Conservation (phyloP, 2,329 filamentous ascomycete genomes). For the Fulvia fulva region DNA sequence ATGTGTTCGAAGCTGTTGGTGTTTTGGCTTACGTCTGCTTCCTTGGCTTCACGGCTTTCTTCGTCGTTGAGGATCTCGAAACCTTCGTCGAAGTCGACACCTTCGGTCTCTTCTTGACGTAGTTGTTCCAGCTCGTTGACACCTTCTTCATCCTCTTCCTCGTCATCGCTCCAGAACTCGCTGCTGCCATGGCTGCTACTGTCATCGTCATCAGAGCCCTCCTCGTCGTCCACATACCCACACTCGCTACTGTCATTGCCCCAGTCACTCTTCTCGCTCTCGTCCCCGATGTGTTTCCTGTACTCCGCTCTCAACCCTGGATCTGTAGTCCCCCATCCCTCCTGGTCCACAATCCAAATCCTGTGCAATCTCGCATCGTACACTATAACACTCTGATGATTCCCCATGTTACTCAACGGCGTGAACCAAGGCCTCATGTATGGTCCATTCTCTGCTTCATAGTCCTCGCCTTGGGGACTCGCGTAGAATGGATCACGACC, state of each 20-base stretch:
- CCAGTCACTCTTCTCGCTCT: conserved; percentile 10
- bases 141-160: not conserved
- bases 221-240: conserved; percentile 2
- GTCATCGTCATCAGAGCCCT: not conserved
- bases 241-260: conserved; percentile 4
- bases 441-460: conserved; percentile 1
- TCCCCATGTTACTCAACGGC: conserved; percentile 2
- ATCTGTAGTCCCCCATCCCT: conserved; percentile 5
- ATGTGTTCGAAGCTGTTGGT: conserved; percentile 6
- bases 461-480: not conserved
- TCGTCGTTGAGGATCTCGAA: conserved; percentile 9
- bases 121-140: conserved; percentile 4
- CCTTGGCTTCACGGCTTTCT: not conserved
- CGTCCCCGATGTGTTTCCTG: not conserved
- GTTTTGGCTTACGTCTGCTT: conserved; percentile 5
- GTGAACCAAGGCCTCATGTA: conserved; percentile 15
- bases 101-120: not conserved
- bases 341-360: conserved; percentile 11
- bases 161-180: conserved; percentile 7
- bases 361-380: conserved; percentile 12
- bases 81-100: conserved; percentile 12
- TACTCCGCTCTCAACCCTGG: not conserved
- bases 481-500: conserved; percentile 7
- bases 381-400: conserved; percentile 6
- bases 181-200: conserved; percentile 7